Base-by-base conservation (phyloP, 805 yeast species). In the Ogataea allantospora region DNA sequence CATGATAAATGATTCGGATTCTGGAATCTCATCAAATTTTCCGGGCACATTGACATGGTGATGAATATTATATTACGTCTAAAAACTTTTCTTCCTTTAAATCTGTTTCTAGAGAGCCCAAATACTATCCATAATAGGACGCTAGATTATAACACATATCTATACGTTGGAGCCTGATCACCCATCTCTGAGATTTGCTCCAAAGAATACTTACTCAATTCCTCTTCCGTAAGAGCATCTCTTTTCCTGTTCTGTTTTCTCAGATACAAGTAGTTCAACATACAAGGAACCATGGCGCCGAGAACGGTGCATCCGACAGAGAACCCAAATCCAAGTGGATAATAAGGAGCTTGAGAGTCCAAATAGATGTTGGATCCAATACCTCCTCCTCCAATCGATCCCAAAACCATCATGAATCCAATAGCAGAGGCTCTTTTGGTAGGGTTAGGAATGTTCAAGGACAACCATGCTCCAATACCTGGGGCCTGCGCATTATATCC, bases 391-490 rank as follows among this genome's bases (percentile, higher is more conserved):
- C 50, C 50, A 3, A 71, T 53, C 14, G 53, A 51, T 14, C 66
- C 57, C 45, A 67, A 66, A 29, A 68, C 58, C 54, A 68, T 71
- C 40, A 68, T 70, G 15, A 67, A 65, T 41, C 69, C 58, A 6
- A 65, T 68, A 32, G 75, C 76, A 9, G 73, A 60, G 12, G 64
- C 47, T 40, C 71, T 67, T 6, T 73, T 74, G 7, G 69, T 42
- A 1, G 68, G 60, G 47, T 46, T 43, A 1, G 48, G 46, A 14
- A 46, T 46, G 30, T 43, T 46, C 25, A 46, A 27, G 5, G 50
- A 32, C 17, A 46, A 35, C 50, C 50, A 46, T 2, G 50, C 50
- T 5, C 50, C 50, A 24, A 46, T 46, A 12, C 50, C 50, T 7
- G 50, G 50, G 13, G 50, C 50, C 24, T 46, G 50, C 2, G 50